phyloP scores from a whole-genome alignment of 2,329 filamentous ascomycete species.

The Phoma sp. region DNA sequence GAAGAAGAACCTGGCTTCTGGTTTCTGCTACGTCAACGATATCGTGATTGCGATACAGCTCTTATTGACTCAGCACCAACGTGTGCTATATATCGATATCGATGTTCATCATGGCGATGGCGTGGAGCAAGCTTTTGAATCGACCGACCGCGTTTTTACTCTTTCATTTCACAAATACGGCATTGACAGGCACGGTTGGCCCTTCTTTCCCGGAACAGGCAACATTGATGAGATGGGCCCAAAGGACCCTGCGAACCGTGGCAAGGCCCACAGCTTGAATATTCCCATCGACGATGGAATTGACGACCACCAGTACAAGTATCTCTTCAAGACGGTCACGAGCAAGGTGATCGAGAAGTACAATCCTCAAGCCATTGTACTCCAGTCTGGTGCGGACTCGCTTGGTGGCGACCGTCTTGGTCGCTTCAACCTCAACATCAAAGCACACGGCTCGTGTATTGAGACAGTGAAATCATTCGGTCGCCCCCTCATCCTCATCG shows the following conservation, averaged over 20 bases:
- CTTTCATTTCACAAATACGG: slow-evolving; percentile 98
- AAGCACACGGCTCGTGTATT: slow-evolving; percentile 90
- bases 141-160: slow-evolving; percentile 87
- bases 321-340: slow-evolving; percentile 83
- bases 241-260: slow-evolving; percentile 80
- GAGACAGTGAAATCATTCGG: slow-evolving; percentile 82
- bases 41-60: slow-evolving; percentile 94
- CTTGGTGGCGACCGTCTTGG: slow-evolving; percentile 91
- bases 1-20: slow-evolving; percentile 90
- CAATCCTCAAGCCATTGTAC: slow-evolving; percentile 85
- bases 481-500: slow-evolving; percentile 86
- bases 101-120: slow-evolving; percentile 92
- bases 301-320: slow-evolving; percentile 85
- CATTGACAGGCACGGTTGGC: slow-evolving; percentile 58
- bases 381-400: slow-evolving; percentile 95
- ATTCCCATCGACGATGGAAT: slow-evolving; percentile 90
- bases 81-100: slow-evolving; percentile 93
- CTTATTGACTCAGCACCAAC: slow-evolving; percentile 78
- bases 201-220: slow-evolving; percentile 93
- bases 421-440: slow-evolving; percentile 95
- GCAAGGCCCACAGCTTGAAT: slow-evolving; percentile 88
- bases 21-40: slow-evolving; percentile 99
- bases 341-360: slow-evolving; percentile 80
- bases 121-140: slow-evolving; percentile 90
- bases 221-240: slow-evolving; percentile 84